A percentile compares a stretch with the other conserved stretches of the same genome.
These are phyloP conservation scores for Simplicillium sp. DNA, from an alignment of 2,329 filamentous ascomycete species.

Conservation along the genomic window DNA sequence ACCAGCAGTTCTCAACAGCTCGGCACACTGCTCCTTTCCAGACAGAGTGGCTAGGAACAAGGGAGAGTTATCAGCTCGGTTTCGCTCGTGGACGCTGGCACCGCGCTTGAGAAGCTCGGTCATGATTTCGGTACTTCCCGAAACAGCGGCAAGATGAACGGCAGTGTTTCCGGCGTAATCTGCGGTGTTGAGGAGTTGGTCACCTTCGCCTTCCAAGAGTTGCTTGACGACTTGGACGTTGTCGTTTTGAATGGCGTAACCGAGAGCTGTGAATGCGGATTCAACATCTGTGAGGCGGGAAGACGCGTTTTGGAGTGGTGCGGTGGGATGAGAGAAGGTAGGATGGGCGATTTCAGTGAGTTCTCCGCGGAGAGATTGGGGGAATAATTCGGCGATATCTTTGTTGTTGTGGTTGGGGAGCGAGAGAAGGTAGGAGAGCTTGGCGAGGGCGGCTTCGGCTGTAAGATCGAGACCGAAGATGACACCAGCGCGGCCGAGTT, in stretches of 20 bases:
- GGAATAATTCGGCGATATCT: slow-evolving; percentile 64
- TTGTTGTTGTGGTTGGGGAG: slow-evolving; percentile 50
- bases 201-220: slow-evolving; percentile 57
- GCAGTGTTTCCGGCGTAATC: slow-evolving; percentile 78
- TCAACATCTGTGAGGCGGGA: slow-evolving; percentile 36
- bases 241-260: slow-evolving; percentile 66
- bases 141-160: slow-evolving; percentile 47
- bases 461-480: slow-evolving; percentile 87
- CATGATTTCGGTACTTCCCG: slow-evolving; percentile 44
- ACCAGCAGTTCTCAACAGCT: slow-evolving; percentile 47
- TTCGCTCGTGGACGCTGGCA: slow-evolving; percentile 58
- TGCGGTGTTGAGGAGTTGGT: slow-evolving; percentile 59
- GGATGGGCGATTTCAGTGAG: slow-evolving; percentile 68
- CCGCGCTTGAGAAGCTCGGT: slow-evolving; percentile 49
- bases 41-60: slow-evolving; percentile 53
- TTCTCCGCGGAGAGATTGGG: slow-evolving; percentile 69
- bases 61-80: slow-evolving; percentile 56
- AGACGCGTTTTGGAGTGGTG: slow-evolving; percentile 32
- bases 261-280: slow-evolving; percentile 59
- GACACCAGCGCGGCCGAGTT: slow-evolving; percentile 73
- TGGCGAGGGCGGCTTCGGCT: slow-evolving; percentile 82
- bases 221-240: slow-evolving; percentile 56
- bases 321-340: slow-evolving; percentile 66
- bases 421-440: slow-evolving; percentile 78
- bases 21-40: slow-evolving; percentile 42